Conservation (phyloP, 176 grass and related monocot genomes). For the Alopecurus myosuroides region DNA sequence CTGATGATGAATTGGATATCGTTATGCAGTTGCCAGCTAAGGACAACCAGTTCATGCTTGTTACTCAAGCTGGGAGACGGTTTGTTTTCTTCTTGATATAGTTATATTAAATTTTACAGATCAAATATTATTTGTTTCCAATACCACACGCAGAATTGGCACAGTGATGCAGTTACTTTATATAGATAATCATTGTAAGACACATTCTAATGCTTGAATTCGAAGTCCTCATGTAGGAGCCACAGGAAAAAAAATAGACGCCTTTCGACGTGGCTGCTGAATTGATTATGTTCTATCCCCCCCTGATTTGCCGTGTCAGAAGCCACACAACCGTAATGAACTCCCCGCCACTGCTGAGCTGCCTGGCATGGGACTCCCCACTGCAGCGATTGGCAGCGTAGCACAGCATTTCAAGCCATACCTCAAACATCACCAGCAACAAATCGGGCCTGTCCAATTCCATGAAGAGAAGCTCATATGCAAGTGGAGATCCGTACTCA, state of each 20-base stretch:
- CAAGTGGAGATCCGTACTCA: background rate
- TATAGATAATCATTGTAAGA: too few relatives aligned
- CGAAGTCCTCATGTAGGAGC: too few relatives aligned
- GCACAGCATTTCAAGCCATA: slow-evolving; percentile 25
- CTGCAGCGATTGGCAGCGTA: slow-evolving; percentile 21
- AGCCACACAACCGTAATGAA: slow-evolving; percentile 22
- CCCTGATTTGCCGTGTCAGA: background rate
- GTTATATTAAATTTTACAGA: too few relatives aligned
- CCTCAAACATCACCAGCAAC: background rate
- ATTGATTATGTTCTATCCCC: background rate
- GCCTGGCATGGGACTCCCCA: slow-evolving; percentile 29
- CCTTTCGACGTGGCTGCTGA: background rate
- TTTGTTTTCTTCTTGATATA: slow-evolving; percentile 16
- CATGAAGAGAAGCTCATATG: background rate
- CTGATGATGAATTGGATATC: slow-evolving; percentile 12
- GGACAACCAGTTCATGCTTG: slow-evolving; percentile 77
- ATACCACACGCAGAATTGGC: too few relatives aligned
- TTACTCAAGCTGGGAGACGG: slow-evolving; percentile 88
- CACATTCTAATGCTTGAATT: too few relatives aligned
- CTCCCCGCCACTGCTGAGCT: slow-evolving; percentile 26
- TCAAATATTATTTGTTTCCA: too few relatives aligned
- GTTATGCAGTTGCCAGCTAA: slow-evolving; percentile 55
- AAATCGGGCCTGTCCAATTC: background rate
- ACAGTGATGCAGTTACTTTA: too few relatives aligned
- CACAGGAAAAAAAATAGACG: background rate